These are phyloP conservation scores for Nigrospora osmanthi DNA, from an alignment of 2,329 filamentous ascomycete species.

Conservation along the genomic window DNA sequence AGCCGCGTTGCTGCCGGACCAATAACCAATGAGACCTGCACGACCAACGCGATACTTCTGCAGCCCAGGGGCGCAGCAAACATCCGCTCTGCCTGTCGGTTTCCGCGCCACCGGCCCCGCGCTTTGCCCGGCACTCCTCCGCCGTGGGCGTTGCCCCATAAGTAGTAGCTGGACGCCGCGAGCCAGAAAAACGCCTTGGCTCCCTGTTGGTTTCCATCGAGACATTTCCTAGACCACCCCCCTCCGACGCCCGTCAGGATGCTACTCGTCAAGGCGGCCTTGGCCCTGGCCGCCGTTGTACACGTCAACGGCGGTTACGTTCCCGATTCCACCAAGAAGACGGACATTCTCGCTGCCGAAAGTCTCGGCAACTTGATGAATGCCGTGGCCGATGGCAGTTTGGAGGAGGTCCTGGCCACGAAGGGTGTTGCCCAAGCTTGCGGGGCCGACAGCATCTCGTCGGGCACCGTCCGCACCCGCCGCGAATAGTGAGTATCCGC, in stretches of 20 bases:
- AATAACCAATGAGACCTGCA: too few species aligned
- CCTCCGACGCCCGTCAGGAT: not conserved
- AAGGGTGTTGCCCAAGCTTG: conserved; percentile 2
- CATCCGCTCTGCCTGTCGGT: too few species aligned
- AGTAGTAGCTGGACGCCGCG: too few species aligned
- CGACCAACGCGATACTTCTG: too few species aligned
- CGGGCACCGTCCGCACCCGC: not conserved
- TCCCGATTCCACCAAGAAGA: conserved; percentile 2
- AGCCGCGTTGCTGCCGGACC: too few species aligned
- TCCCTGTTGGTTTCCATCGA: too few species aligned
- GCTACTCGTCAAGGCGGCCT: not conserved
- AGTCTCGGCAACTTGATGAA: conserved; percentile 3
- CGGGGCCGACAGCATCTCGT: not conserved
- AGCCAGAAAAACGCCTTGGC: too few species aligned
- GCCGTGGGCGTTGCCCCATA: too few species aligned
- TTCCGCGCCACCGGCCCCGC: too few species aligned
- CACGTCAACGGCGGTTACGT: not conserved
- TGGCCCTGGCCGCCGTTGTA: not conserved
- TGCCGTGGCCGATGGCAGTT: conserved; percentile 1
- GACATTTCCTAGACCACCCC: too few species aligned
- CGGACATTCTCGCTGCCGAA: conserved; percentile 2
- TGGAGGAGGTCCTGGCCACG: not conserved
- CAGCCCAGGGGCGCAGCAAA: too few species aligned
- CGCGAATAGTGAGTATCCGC: conserved; percentile 4
- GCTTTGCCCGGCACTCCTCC: too few species aligned